Conservation (phyloP, 2,329 filamentous ascomycete species). For the Colletotrichum chlorophyti region DNA sequence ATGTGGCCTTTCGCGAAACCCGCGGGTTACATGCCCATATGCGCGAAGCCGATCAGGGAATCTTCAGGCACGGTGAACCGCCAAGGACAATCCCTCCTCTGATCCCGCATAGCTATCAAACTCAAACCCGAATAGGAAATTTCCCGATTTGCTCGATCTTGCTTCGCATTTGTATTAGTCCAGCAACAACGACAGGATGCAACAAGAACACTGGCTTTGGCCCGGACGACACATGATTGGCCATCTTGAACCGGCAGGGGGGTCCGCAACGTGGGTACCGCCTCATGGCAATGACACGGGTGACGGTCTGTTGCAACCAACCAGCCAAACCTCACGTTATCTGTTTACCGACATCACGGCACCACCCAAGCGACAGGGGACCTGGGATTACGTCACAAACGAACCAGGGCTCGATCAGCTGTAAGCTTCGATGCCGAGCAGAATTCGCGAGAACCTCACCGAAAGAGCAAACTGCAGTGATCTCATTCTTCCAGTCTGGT, state of each 20-base stretch:
- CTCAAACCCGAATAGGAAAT: slow-evolving; percentile 13
- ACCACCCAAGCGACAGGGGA: neutral
- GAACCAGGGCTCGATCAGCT: neutral
- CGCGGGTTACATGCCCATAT: neutral
- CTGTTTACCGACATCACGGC: neutral
- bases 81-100: slow-evolving; percentile 20
- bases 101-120: slow-evolving; percentile 2
- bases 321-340: neutral
- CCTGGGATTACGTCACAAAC: slow-evolving; percentile 1
- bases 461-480: neutral
- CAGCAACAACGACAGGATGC: neutral
- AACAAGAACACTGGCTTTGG: no score
- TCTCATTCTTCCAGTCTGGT: neutral
- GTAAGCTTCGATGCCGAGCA: neutral
- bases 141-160: neutral
- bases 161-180: neutral
- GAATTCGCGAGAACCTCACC: neutral
- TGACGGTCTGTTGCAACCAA: neutral
- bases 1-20: neutral
- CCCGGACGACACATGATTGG: no score
- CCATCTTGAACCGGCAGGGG: no score
- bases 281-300: neutral
- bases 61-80: neutral
- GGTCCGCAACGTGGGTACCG: no score
- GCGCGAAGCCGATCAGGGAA: neutral